Conservation (phyloP, 1,284 basidiomycete genomes). For the Cryptococcus amylolentus region DNA sequence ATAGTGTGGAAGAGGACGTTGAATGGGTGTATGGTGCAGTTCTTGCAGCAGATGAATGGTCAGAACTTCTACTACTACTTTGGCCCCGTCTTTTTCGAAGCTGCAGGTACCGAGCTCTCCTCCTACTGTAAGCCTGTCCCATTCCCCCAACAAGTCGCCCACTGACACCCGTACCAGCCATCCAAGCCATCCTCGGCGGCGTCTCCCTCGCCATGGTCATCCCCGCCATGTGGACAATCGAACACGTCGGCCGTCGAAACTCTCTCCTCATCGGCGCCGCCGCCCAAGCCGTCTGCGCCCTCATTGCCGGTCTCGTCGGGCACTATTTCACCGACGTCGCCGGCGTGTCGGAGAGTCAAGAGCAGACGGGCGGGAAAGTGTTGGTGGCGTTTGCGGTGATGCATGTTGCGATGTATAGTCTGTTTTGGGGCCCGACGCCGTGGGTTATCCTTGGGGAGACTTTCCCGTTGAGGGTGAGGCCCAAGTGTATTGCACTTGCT, state of each 20-base stretch:
- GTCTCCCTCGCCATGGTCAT: conserved; percentile 35
- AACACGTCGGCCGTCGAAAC: conserved; percentile 39
- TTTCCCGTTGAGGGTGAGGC: conserved; percentile 69
- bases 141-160: neutral
- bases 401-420: conserved; percentile 66
- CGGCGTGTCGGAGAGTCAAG: conserved; percentile 36
- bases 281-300: conserved; percentile 54
- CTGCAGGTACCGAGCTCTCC: conserved; percentile 62
- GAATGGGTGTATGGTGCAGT: conserved; percentile 67
- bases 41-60: conserved; percentile 67
- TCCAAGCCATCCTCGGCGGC: conserved; percentile 27
- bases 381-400: conserved; percentile 69
- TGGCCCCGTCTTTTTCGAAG: conserved; percentile 77
- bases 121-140: conserved; percentile 52
- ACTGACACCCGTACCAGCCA: conserved; percentile 3
- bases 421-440: conserved; percentile 65
- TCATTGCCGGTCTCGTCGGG: conserved; percentile 62
- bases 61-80: conserved; percentile 23
- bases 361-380: conserved; percentile 59
- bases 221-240: conserved; percentile 44
- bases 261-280: conserved; percentile 62
- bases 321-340: conserved; percentile 60
- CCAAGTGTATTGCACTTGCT: conserved; percentile 70
- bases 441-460: conserved; percentile 62
- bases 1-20: conserved; percentile 24